Conservation (phyloP, 1,284 basidiomycete species). For the Tremellales sp. region DNA sequence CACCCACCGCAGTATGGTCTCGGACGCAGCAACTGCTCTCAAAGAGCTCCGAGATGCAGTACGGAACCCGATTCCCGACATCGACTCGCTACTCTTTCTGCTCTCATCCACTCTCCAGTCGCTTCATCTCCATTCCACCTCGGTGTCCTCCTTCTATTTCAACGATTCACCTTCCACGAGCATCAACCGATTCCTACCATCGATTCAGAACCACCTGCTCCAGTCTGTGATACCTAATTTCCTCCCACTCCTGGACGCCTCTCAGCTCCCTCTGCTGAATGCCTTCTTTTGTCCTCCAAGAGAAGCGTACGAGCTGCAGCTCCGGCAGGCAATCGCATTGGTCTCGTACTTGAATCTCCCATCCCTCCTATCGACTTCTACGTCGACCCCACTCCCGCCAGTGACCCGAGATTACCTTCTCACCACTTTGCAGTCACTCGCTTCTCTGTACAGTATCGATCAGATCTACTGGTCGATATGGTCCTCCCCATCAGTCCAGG, state of each 20-base stretch:
- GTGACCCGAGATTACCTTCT: constrained; percentile 31
- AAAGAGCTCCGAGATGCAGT: constrained; percentile 30
- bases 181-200: constrained; percentile 27
- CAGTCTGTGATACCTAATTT: constrained; percentile 61
- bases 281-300: constrained; percentile 28
- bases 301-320: neutral
- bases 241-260: constrained; percentile 58
- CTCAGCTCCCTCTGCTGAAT: constrained; percentile 19
- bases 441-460: constrained; percentile 63
- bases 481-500: neutral
- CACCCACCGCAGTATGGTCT: neutral
- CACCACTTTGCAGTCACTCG: constrained; percentile 56
- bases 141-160: no score
- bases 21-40: constrained; percentile 10
- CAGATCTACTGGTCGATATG: constrained; percentile 57
- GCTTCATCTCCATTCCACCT: constrained; percentile 20
- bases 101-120: constrained; percentile 22
- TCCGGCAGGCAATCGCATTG: constrained; percentile 25
- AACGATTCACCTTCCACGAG: constrained; percentile 5
- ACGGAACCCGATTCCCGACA: constrained; percentile 20
- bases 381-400: constrained; percentile 7
- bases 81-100: constrained; percentile 11
- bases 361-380: constrained; percentile 16
- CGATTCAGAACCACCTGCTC: constrained; percentile 30
- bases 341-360: constrained; percentile 31